phyloP scores from a whole-genome alignment of 768 basidiomycete genomes.

The Dioszegia hungarica region DNA sequence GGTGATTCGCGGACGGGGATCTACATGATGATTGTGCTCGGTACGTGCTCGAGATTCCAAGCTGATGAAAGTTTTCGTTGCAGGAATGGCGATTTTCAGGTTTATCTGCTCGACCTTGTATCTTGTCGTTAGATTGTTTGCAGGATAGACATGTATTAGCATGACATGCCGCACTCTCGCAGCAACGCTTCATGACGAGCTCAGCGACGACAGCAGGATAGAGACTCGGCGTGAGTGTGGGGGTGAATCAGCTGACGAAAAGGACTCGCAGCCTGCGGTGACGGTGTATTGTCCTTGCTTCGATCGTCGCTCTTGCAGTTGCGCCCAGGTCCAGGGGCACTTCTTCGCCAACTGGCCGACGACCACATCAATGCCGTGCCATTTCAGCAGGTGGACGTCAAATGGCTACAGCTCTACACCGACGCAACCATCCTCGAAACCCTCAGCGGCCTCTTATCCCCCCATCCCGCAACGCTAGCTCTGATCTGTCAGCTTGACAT shows the following conservation, averaged over 20 bases:
- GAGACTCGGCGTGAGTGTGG: too few species aligned
- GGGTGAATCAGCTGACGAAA: too few species aligned
- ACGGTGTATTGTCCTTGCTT: background rate
- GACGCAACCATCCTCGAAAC: conserved; percentile 62
- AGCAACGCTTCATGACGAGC: too few species aligned
- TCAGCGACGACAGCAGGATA: too few species aligned
- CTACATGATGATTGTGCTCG: conserved; percentile 45
- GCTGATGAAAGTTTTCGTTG: conserved; percentile 37
- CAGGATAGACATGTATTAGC: conserved; percentile 14
- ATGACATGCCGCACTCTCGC: too few species aligned
- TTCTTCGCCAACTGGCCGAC: conserved; percentile 51
- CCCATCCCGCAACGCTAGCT: background rate
- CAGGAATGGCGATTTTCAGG: conserved; percentile 53
- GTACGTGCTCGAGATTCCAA: conserved; percentile 14
- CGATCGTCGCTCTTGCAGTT: too few species aligned
- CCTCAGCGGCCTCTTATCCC: conserved; percentile 12
- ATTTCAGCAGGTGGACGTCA: conserved; percentile 44
- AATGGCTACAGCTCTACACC: conserved; percentile 70
- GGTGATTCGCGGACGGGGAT: conserved; percentile 30
- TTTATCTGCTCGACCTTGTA: conserved; percentile 60
- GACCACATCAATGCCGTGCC: conserved; percentile 54
- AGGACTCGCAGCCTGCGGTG: too few species aligned
- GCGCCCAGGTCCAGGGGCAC: too few species aligned
- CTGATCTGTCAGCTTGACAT: conserved; percentile 68
- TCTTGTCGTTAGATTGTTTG: conserved; percentile 40